Evolutionary conservation across 2,329 filamentous ascomycete genomes (phyloP), one percentile per base, ranked within the genome.

Genomic region (Beauveria asiatica): DNA sequence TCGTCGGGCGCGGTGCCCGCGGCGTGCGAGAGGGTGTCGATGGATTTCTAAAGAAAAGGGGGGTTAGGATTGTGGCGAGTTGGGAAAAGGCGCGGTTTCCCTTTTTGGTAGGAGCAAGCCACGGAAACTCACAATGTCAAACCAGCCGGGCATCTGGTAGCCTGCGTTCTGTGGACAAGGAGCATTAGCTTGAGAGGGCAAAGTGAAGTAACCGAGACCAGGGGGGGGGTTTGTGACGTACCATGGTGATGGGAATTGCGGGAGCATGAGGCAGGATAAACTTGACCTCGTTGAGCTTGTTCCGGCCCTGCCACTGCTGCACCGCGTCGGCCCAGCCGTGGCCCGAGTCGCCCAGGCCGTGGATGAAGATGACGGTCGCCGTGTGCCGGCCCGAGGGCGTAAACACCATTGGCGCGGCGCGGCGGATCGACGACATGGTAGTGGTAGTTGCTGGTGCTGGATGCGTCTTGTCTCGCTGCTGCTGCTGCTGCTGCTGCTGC

Each of bases 241-340:
- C 73, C 62, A 74, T 79, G n/a, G 91, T 92, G 70, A 97, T 90
- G 37, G 92, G 91, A 58, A 96, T 94, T 42, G 75, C 76, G 5
- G 93, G 92, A 30, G 94, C 94, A 76, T 96, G 90, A 17, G 94
- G 94, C 73, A 99, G 87, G 70, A 99, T 84, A 74, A 97, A 97
- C 70, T 93, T 89, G 72, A 96, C 90, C 75, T 97, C 89, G 61
- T 92, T 84, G 64, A 97, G 90, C 69, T 87, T 87, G 72, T 85
- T 83, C 56, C 89, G 83, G 39, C 87, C 82, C 59, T 91, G 86
- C 88, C 89, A 97, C 74, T 93, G 91, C 78, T 96, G 87, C 37
- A 94, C 91, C 21, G 94, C 83, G 61, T 84, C 85, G 49, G 88
- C 82, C 92, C 90, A 93, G 66, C 89, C 89, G 65, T 83, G 79